A percentile compares a stretch with the other conserved stretches of the same genome.
Evolutionary conservation across 169 alveolate species (phyloP).

Genomic region (Pseudocohnilembus persalinus): DNA sequence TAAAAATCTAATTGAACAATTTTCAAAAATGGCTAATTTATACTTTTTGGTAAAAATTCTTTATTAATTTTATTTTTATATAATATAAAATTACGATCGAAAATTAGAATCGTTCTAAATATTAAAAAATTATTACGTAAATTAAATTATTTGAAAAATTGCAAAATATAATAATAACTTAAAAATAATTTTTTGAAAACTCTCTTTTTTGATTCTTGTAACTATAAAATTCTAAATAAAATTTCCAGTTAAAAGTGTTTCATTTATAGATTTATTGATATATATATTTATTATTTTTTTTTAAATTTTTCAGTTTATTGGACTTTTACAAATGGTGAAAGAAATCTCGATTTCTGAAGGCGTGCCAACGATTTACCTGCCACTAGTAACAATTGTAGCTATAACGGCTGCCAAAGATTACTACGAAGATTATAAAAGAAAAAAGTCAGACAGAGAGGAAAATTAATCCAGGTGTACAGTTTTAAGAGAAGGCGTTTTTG

Average conservation of each 20-base stretch:
- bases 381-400: slow-evolving; percentile 90
- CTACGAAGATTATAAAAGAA: slow-evolving; percentile 96
- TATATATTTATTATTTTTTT: too few relatives aligned
- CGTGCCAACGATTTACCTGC: slow-evolving; percentile 94
- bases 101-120: too few relatives aligned
- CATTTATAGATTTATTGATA: too few relatives aligned
- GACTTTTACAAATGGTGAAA: slow-evolving; percentile 92
- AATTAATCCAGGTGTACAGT: slow-evolving; percentile 66
- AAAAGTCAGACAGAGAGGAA: slow-evolving; percentile 93
- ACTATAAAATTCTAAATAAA: too few relatives aligned
- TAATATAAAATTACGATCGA: too few relatives aligned
- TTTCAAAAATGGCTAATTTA: slow-evolving; percentile 93
- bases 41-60: slow-evolving; percentile 81
- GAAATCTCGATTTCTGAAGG: slow-evolving; percentile 95
- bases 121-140: too few relatives aligned
- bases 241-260: too few relatives aligned
- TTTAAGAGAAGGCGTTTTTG: slow-evolving; percentile 13
- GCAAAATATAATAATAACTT: too few relatives aligned
- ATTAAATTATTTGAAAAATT: too few relatives aligned
- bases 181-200: too few relatives aligned
- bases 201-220: too few relatives aligned
- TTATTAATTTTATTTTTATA: not conserved
- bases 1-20: slow-evolving; percentile 93
- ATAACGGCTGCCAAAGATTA: slow-evolving; percentile 96
- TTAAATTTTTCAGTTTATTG: slow-evolving; percentile 77